These are phyloP conservation scores for Penicillium sp. DNA, from an alignment of 2,329 filamentous ascomycete genomes.

Conservation along the genomic window DNA sequence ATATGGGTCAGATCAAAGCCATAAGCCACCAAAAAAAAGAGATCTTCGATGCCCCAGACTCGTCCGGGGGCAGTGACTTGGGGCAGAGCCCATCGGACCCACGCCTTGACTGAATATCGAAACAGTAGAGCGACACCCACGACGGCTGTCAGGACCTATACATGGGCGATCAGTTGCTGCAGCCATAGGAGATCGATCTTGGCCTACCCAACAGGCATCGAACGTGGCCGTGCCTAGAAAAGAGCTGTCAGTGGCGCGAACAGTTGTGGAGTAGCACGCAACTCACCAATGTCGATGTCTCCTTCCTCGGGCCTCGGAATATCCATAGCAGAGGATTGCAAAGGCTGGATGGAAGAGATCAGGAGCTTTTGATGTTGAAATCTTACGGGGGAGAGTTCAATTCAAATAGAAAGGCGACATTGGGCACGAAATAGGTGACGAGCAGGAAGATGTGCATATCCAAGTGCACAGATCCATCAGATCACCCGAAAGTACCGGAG, in stretches of 20 bases:
- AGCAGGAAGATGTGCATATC: not conserved
- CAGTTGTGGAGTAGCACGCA: not conserved
- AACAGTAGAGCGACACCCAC: conserved; percentile 22
- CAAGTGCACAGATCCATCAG: not conserved
- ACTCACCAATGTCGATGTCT: conserved; percentile 24
- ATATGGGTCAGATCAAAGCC: conserved; percentile 35
- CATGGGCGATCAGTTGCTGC: not conserved
- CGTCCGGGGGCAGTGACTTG: conserved; percentile 31
- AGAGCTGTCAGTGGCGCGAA: not conserved
- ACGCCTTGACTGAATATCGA: conserved; percentile 28
- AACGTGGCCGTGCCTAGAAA: conserved; percentile 17
- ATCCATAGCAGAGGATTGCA: conserved; percentile 13
- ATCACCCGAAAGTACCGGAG: not conserved
- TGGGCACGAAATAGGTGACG: not conserved
- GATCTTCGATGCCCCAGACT: conserved; percentile 36
- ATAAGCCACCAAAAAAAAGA: conserved; percentile 31
- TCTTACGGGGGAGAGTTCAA: not conserved
- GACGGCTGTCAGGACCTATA: conserved; percentile 21
- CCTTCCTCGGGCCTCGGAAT: conserved; percentile 21
- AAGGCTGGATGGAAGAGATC: not conserved
- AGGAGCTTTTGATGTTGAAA: not conserved
- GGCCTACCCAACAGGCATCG: conserved; percentile 21
- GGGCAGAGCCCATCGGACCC: conserved; percentile 33
- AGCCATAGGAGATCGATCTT: not conserved
- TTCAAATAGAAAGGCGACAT: conserved; percentile 12